Percentiles rank a stretch among this genome's conserved stretches.
phyloP scores from a whole-genome alignment of 306 rosid genomes.

The Lablab purpureus region DNA sequence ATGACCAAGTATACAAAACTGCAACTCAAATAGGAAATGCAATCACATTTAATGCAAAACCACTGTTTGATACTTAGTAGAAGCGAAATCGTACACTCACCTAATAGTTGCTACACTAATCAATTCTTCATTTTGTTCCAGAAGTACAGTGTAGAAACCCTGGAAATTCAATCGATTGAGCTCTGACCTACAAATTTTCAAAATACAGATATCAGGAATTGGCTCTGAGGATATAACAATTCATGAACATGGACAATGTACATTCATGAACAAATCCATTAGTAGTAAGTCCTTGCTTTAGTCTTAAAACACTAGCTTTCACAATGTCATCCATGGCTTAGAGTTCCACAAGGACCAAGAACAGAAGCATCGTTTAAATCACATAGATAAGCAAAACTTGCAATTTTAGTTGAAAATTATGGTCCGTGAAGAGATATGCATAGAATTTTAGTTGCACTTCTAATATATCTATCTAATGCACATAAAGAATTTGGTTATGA shows the following conservation, averaged over 20 bases:
- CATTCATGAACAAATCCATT: slow-evolving; percentile 8
- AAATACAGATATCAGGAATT: slow-evolving; percentile 35
- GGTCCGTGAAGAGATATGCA: background rate
- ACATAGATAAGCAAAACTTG: background rate
- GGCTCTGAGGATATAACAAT: slow-evolving; percentile 6
- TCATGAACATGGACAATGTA: slow-evolving; percentile 2
- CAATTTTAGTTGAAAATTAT: background rate
- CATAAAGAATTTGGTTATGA: background rate
- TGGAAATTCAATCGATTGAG: slow-evolving; percentile 72
- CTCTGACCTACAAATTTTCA: slow-evolving; percentile 66
- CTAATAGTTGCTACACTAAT: slow-evolving; percentile 82
- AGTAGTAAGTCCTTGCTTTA: slow-evolving; percentile 7
- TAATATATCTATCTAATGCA: too few relatives aligned
- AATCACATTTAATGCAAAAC: slow-evolving; percentile 27
- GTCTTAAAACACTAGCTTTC: slow-evolving; percentile 30
- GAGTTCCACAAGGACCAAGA: slow-evolving; percentile 4
- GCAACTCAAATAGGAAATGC: slow-evolving; percentile 7
- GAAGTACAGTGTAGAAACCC: slow-evolving; percentile 79
- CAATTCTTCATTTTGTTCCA: slow-evolving; percentile 80
- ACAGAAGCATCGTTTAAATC: background rate
- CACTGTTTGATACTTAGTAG: slow-evolving; percentile 5
- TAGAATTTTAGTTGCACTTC: background rate
- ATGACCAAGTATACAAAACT: slow-evolving; percentile 1
- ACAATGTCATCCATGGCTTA: slow-evolving; percentile 10
- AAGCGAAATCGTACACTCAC: slow-evolving; percentile 55